Base-by-base conservation (phyloP, 345 rosid genomes). In the Iberis pinnata region DNA sequence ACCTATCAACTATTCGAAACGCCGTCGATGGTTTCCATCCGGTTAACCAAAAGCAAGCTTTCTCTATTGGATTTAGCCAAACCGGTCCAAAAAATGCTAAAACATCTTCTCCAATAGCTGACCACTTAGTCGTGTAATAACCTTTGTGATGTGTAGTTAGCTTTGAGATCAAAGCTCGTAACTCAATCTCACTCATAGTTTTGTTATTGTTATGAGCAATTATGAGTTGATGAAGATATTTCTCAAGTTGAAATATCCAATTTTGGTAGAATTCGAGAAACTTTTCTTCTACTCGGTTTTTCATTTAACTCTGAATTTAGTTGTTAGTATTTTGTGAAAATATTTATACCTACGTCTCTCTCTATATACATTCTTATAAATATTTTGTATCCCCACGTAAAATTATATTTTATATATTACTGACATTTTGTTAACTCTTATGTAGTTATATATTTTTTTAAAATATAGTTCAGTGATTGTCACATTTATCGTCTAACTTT, bases 71-170 rank as follows among this genome's bases (percentile, higher is more conserved):
- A 43, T 61, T 76, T 8, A 61, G 33, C 98, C 96, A 90, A 17
- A 67, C 55, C 0, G 85, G 81, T 20, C 69, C 70, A 22, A 74
- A 90, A 53, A 90, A 87, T 11, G 77, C 70, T 6, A 90, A 69
- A 15, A 80, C 85, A 4, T 82, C 87, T 61, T 78, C 84, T 29
- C 65, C 73, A 7, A 84, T 86, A 6, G 77, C 65, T 25, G 78
- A 82, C 98, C 96, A 90, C 71, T 90, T 90, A 0, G 59, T 64
- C 3, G 81, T 79, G 70, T 82, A 86, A 61, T 80, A 90, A 8
- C 76, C 81, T 68, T 90, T 86, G 75, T 73, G 76, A 65, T 86
- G 98, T 12, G 83, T 50, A 0, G 90, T 79, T 12, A 86, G 60
- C 49, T 69, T 80, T 0, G 87, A 72, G 5, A 84, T 75, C 63